Evolutionary conservation across 2,329 filamentous ascomycete species (phyloP), one percentile per base, ranked within the genome.

Genomic region (Apiospora marii): DNA sequence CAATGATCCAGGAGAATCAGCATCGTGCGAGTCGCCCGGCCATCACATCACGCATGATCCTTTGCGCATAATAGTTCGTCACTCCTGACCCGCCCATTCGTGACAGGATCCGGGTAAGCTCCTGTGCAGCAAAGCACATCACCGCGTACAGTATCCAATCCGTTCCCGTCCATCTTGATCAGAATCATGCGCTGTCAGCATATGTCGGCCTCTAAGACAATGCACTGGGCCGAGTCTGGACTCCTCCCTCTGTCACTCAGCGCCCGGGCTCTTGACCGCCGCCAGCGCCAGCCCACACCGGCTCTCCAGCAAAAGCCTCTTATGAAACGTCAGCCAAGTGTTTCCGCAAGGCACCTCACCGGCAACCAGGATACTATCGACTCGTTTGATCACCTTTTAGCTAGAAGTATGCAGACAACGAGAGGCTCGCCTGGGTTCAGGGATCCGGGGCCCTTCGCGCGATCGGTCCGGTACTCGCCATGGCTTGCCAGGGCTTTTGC

Each of bases 341-440:
- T 64, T 64, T 64, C 58, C 34, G 14, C n/a, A 7, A 19, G 3
- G 34, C 41, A 64, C 58, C 13, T 64, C 58, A 41, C 34, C 58
- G 19, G 30, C 58, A 14, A 41, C 14, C 34, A 64, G 41, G 19
- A 41, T n/a, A 61, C 71, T 48, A 69, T 71, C 43, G 43, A 76
- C 73, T 75, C 72, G 80, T 82, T 81, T 83, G 81, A 83, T 83
- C 81, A 77, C 74, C 81, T 75, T 83, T 83, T 83, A 83, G 81
- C 82, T 82, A 83, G 79, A 82, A 81, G 81, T 69, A 74, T 71
- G 73, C 70, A 74, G 72, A 78, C 73, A 68, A 49, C 70, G 75
- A 73, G 75, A 73, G 72, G 51, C 71, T 74, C 73, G 75, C 73
- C 58, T 64, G 58, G 34, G 30, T 64, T n/a, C 58, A 64, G 58